Evolutionary conservation across 805 yeast species (phyloP), one percentile per base, ranked within the genome.

Genomic region (Ogataea methanolica): DNA sequence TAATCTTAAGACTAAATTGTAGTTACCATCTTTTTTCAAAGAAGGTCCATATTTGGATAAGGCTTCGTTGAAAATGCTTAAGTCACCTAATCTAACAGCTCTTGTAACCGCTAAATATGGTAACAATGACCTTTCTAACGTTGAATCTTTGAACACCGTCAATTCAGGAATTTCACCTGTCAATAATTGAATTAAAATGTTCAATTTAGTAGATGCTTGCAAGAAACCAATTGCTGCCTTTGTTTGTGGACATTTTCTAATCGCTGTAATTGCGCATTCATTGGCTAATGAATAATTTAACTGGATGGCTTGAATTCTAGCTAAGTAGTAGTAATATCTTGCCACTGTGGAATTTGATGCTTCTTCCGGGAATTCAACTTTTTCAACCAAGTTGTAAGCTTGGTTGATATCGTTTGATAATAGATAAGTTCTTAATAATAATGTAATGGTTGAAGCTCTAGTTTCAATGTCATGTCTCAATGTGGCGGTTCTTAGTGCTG

Each of bases 91-190:
- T 62, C 92, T 85, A 17, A 94, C 99, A 17, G 98, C 96, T 59
- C 86, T 83, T 17, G 96, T 85, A 39, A 94, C 85, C 49, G 83
- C 85, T 55, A 87, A 82, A 65, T 94, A 94, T 33, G 98, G 96
- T 51, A 73, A 76, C 50, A 90, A 74, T 4, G 86, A 75, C 43
- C 74, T 73, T 54, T 79, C 81, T 59, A 82, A 70, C 41, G 72
- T 69, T 15, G 79, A 70, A 60, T 87, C 85, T 57, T 80, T 79
- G 74, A 94, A 94, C 35, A 80, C 78, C 42, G 89, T 76, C 55
- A 95, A 74, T 59, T 89, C 96, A 16, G 99, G 99, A 55, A 94
- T 85, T 59, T 94, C 99, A 49, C 99, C 99, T 80, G 92, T 91
- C 59, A 94, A 79, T 61, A 94, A 74, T 70, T 94, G 97, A 58